These are phyloP conservation scores for Actinomortierella wolfii DNA, from an alignment of 371 early-diverging fungal genomes.

Conservation along the genomic window DNA sequence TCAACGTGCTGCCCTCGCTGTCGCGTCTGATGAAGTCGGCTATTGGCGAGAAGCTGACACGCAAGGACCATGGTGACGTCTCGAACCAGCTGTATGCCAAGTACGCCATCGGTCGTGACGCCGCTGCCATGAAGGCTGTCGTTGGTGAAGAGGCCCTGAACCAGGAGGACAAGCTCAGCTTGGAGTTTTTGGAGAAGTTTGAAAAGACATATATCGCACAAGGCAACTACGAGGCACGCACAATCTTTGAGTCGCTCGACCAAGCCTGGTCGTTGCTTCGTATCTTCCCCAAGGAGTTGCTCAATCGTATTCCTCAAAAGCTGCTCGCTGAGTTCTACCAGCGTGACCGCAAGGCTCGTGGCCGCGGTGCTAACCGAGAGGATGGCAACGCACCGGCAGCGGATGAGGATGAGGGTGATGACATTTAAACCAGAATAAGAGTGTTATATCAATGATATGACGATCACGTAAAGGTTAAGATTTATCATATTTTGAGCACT, in stretches of 20 bases:
- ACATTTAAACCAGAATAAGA: not conserved
- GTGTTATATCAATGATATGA: not conserved
- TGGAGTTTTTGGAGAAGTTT: slow-evolving; percentile 99
- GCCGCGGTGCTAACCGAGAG: slow-evolving; percentile 34
- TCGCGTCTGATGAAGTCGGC: slow-evolving; percentile 99
- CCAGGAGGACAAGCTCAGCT: slow-evolving; percentile 97
- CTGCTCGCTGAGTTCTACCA: slow-evolving; percentile 96
- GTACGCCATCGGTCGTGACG: slow-evolving; percentile 99
- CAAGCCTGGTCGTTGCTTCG: slow-evolving; percentile 98
- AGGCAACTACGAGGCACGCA: slow-evolving; percentile 93
- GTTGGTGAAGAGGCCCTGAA: slow-evolving; percentile 99
- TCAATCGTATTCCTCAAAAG: slow-evolving; percentile 99
- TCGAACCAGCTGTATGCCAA: slow-evolving; percentile 99
- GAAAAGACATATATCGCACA: slow-evolving; percentile 99
- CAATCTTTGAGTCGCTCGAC: slow-evolving; percentile 98
- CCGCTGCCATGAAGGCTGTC: slow-evolving; percentile 99
- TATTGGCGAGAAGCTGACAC: slow-evolving; percentile 99
- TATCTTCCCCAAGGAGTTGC: slow-evolving; percentile 99
- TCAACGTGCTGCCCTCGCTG: slow-evolving; percentile 99
- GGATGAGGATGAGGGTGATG: slow-evolving; percentile 41
- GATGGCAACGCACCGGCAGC: slow-evolving; percentile 27
- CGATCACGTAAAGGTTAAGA: no score
- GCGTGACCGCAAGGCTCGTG: slow-evolving; percentile 69
- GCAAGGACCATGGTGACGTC: slow-evolving; percentile 99
- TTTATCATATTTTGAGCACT: no score